Evolutionary conservation across 2,329 filamentous ascomycete species (phyloP).

Genomic region (Aschersonia sp.): DNA sequence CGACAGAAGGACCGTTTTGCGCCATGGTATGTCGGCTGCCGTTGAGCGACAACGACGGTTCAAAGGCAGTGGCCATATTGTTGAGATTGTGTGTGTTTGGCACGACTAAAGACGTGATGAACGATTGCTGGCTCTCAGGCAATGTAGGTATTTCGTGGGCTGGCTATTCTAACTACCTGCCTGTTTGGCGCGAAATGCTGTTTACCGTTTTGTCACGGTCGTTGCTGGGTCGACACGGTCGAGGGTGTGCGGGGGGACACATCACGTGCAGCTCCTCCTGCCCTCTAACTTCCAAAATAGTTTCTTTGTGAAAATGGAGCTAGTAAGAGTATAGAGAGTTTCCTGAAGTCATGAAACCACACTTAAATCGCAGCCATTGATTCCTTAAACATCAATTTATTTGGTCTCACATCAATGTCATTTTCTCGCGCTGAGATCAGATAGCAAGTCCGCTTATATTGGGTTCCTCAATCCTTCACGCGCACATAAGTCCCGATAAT

Average conservation of each 20-base stretch:
- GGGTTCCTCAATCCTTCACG: no score
- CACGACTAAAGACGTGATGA: background rate
- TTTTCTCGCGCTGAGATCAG: no score
- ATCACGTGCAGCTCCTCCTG: constrained; percentile 8
- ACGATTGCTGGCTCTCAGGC: background rate
- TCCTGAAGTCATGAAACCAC: no score
- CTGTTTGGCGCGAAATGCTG: background rate
- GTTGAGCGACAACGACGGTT: constrained; percentile 54
- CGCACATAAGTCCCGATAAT: background rate
- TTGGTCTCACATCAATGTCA: no score
- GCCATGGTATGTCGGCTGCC: constrained; percentile 42
- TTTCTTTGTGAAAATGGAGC: no score
- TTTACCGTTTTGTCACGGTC: constrained; percentile 2
- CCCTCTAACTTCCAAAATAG: no score
- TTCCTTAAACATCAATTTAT: no score
- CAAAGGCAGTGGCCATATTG: constrained; percentile 46
- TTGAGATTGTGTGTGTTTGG: background rate
- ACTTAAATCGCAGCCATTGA: no score
- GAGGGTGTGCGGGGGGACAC: constrained; percentile 1
- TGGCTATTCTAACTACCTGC: background rate
- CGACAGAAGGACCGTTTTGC: constrained; percentile 49
- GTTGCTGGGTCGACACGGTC: constrained; percentile 4
- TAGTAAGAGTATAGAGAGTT: no score
- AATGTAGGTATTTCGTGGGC: background rate
- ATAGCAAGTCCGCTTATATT: no score